Conservation (phyloP, 192 early-diverging fungal genomes). For the Spizellomyces sp. region DNA sequence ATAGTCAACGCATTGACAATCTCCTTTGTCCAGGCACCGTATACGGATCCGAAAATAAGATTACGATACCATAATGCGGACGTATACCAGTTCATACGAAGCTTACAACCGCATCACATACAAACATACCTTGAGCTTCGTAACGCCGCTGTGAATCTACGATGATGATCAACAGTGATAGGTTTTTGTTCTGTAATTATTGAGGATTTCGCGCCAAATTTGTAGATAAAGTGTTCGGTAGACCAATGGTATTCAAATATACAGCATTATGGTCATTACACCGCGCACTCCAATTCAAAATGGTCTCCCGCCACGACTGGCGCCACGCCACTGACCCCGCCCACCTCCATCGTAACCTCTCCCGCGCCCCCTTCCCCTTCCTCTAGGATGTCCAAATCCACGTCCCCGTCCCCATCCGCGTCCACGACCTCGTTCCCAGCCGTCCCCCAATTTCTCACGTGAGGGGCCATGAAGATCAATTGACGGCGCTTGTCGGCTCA, state of each 20-base stretch:
- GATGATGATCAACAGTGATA: slow-evolving; percentile 27
- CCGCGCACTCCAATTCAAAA: too few relatives aligned
- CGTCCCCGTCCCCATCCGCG: slow-evolving; percentile 1
- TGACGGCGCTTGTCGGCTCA: background rate
- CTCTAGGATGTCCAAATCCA: background rate
- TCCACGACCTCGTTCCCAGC: slow-evolving; percentile 1
- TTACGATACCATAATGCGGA: slow-evolving; percentile 81
- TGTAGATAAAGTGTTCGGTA: background rate
- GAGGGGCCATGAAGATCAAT: background rate
- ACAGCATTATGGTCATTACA: too few relatives aligned
- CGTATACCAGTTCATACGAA: slow-evolving; percentile 75
- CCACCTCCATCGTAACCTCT: background rate
- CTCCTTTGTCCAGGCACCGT: slow-evolving; percentile 53
- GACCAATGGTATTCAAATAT: too few relatives aligned
- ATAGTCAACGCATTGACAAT: background rate
- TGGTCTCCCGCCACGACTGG: background rate
- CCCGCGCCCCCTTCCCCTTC: background rate
- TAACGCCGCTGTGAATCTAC: slow-evolving; percentile 77
- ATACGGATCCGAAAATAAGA: slow-evolving; percentile 87
- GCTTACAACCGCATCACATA: slow-evolving; percentile 72
- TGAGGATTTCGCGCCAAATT: background rate
- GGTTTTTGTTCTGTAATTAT: too few relatives aligned
- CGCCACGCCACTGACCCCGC: background rate
- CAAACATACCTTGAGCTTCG: slow-evolving; percentile 79
- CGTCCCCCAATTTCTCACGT: background rate